Conservation (phyloP, 1,139 yeast genomes). For the Kodamaea arcana region DNA sequence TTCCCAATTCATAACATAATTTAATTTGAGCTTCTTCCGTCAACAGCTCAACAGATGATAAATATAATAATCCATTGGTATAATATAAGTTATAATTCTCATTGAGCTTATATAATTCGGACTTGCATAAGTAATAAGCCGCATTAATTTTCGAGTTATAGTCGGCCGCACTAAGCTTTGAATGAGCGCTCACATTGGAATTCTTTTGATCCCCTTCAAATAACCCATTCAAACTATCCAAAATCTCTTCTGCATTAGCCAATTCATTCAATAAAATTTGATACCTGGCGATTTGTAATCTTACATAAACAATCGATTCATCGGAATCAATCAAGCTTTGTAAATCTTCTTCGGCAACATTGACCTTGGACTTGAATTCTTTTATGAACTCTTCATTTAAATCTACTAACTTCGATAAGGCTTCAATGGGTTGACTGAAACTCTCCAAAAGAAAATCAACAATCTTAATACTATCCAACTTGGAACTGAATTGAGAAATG, state of each 20-base stretch:
- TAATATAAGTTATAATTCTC: constrained; percentile 81
- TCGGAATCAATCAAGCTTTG: constrained; percentile 33
- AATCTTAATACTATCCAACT: constrained; percentile 73
- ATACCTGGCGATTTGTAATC: constrained; percentile 75
- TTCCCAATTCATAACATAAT: constrained; percentile 76
- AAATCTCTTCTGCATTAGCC: constrained; percentile 61
- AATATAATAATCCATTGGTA: constrained; percentile 51
- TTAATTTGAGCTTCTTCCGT: constrained; percentile 18
- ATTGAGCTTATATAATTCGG: constrained; percentile 70
- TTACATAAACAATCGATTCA: constrained; percentile 54
- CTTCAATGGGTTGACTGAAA: constrained; percentile 44
- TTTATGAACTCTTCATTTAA: constrained; percentile 49
- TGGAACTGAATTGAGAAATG: constrained; percentile 60
- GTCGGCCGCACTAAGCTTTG: background rate
- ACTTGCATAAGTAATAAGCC: constrained; percentile 76
- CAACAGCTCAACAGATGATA: constrained; percentile 43
- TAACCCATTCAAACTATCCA: constrained; percentile 57
- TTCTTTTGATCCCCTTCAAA: constrained; percentile 52
- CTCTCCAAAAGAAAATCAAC: constrained; percentile 67
- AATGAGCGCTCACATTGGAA: no score
- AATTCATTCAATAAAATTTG: constrained; percentile 55
- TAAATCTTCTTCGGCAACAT: constrained; percentile 34
- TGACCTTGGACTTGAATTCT: constrained; percentile 21
- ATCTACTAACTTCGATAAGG: constrained; percentile 52
- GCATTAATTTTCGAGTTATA: constrained; percentile 68